Conservation (phyloP, 2,329 filamentous ascomycete genomes). For the Alternaria sp. region DNA sequence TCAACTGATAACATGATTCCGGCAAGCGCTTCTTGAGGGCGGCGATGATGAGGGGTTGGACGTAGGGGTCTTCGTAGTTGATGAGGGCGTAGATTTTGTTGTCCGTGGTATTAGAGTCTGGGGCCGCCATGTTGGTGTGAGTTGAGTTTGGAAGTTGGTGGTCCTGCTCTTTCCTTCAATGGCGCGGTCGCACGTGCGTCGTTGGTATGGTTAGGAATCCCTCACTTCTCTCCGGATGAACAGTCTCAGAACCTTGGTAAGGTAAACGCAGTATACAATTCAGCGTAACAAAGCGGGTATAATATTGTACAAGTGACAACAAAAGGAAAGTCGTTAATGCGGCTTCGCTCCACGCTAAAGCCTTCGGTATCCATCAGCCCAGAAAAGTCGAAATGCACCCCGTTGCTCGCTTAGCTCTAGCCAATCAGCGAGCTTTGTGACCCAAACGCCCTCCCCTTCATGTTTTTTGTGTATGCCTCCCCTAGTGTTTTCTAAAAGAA, state of each 20-base stretch:
- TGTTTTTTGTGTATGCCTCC: constrained; percentile 1
- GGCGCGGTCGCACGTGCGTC: neutral
- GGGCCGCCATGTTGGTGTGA: neutral
- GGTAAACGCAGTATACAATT: neutral
- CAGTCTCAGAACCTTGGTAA: neutral
- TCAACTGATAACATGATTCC: constrained; percentile 59
- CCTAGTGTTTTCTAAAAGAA: constrained; percentile 32
- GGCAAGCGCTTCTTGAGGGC: constrained; percentile 72
- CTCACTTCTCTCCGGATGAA: fast-evolving
- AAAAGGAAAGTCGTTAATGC: constrained; percentile 30
- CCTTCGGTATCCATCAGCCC: constrained; percentile 18
- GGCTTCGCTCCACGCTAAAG: constrained; percentile 6
- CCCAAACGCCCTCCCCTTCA: constrained; percentile 23
- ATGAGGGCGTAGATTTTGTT: constrained; percentile 70
- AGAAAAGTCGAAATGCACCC: constrained; percentile 28
- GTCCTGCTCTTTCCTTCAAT: neutral
- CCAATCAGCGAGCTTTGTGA: constrained; percentile 35
- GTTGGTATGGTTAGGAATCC: neutral
- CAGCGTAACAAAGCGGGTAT: constrained; percentile 4
- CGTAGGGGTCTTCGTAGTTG: constrained; percentile 86
- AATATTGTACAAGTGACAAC: constrained; percentile 18
- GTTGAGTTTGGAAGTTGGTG: neutral
- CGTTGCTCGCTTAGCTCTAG: constrained; percentile 38
- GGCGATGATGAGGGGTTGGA: constrained; percentile 81
- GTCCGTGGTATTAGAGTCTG: neutral